Conservation (phyloP, 208 protist genomes). For the Trichomonas vaginalis region DNA sequence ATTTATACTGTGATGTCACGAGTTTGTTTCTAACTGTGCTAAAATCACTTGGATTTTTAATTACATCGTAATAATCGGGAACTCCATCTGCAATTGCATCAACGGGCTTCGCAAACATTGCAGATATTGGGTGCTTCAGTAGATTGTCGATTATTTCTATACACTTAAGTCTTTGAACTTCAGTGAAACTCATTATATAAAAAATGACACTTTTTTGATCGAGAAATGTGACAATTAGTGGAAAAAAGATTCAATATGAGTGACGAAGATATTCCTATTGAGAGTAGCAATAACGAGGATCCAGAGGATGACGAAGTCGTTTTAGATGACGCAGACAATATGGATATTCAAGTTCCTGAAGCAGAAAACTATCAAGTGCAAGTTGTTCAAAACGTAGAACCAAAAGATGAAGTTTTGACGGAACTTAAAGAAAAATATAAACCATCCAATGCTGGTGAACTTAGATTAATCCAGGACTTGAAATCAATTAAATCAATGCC, state of each 20-base stretch:
- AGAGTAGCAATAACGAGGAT: too few relatives aligned
- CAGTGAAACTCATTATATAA: neutral
- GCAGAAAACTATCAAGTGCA: too few relatives aligned
- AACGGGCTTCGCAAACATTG: neutral
- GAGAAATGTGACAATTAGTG: too few relatives aligned
- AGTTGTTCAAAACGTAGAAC: too few relatives aligned
- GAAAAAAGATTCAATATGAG: too few relatives aligned
- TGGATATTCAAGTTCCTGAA: too few relatives aligned
- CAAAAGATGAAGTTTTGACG: neutral
- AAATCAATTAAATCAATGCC: neutral
- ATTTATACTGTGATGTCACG: neutral
- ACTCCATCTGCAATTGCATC: neutral
- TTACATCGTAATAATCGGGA: constrained; percentile 7
- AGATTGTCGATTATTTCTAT: neutral
- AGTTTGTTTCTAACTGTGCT: neutral
- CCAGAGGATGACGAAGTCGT: too few relatives aligned
- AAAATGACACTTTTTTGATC: too few relatives aligned
- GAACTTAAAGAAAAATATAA: neutral
- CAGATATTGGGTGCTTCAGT: neutral
- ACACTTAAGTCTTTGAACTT: neutral
- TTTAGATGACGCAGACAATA: too few relatives aligned
- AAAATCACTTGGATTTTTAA: neutral
- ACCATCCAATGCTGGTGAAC: neutral
- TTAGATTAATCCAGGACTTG: neutral
- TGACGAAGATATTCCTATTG: too few relatives aligned